phyloP scores from a whole-genome alignment of 2,329 filamentous ascomycete genomes.

The Pseudocercospora musae region DNA sequence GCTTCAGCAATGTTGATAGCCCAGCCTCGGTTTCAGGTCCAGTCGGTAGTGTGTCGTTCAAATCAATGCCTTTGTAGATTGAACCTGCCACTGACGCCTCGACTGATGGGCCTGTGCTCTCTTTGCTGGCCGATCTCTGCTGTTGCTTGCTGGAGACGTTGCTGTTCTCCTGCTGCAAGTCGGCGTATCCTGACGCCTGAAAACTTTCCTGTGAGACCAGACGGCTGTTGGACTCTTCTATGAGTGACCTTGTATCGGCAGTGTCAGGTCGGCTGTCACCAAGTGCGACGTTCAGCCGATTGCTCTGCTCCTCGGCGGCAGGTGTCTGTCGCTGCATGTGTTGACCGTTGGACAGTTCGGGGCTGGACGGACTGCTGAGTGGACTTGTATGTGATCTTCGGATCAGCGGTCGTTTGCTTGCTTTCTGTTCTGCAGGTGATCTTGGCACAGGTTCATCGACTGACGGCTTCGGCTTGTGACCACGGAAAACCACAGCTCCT shows the following conservation, averaged over 20 bases:
- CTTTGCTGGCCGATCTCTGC: slow-evolving; percentile 5
- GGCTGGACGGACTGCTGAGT: slow-evolving; percentile 29
- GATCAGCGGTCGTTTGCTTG: slow-evolving; percentile 23
- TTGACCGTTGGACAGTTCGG: slow-evolving; percentile 6
- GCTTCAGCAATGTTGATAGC: slow-evolving; percentile 53
- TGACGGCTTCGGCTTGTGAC: slow-evolving; percentile 39
- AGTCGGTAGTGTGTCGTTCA: slow-evolving; percentile 53
- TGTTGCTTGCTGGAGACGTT: slow-evolving; percentile 6
- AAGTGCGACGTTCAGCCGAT: slow-evolving; percentile 16
- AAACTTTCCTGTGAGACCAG: slow-evolving; percentile 15
- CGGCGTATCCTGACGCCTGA: neutral
- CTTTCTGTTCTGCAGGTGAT: slow-evolving; percentile 25
- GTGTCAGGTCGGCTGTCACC: slow-evolving; percentile 13
- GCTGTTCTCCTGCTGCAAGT: slow-evolving; percentile 6
- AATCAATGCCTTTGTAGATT: slow-evolving; percentile 57
- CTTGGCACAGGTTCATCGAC: slow-evolving; percentile 25
- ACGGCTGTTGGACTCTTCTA: neutral
- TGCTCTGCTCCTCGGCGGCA: slow-evolving; percentile 17
- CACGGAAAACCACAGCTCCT: slow-evolving; percentile 66
- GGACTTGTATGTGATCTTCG: slow-evolving; percentile 27
- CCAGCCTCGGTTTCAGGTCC: slow-evolving; percentile 46
- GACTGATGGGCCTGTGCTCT: slow-evolving; percentile 11
- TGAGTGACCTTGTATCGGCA: slow-evolving; percentile 12
- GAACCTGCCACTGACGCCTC: slow-evolving; percentile 57
- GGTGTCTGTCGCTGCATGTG: slow-evolving; percentile 10